A percentile compares a stretch with the other conserved stretches of the same genome.
Evolutionary conservation across 495 filamentous ascomycete genomes (phyloP).

Genomic region (Aspergillus kassunensis): DNA sequence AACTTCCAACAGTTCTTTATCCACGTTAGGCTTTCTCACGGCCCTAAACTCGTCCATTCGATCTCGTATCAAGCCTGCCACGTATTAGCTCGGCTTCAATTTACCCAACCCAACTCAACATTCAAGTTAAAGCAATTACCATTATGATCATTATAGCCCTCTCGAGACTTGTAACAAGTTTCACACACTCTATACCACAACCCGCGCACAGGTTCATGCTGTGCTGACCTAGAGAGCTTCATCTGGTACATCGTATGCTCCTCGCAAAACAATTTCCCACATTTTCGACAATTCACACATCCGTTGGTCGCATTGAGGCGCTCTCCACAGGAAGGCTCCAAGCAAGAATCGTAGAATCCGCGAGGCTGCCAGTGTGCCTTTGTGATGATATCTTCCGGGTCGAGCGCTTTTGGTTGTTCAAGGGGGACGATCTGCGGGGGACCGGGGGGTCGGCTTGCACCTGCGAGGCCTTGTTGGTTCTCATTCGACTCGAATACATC

Average conservation of each 20-base stretch:
- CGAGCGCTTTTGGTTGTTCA: conserved; percentile 41
- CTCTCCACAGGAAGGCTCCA: conserved; percentile 81
- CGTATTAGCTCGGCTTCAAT: conserved; percentile 16
- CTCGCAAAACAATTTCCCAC: conserved; percentile 91
- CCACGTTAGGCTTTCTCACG: conserved; percentile 70
- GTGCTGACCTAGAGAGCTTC: conserved; percentile 86
- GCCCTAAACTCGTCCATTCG: conserved; percentile 65
- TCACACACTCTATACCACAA: conserved; percentile 95
- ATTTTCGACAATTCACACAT: conserved; percentile 86
- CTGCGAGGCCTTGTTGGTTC: conserved; percentile 32
- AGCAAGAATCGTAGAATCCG: conserved; percentile 69
- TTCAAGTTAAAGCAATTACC: conserved; percentile 36
- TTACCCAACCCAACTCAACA: background rate
- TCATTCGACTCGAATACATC: conserved; percentile 98
- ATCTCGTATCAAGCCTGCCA: conserved; percentile 55
- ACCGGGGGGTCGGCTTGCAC: conserved; percentile 29
- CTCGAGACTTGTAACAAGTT: conserved; percentile 94
- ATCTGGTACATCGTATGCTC: conserved; percentile 99
- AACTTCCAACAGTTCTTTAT: conserved; percentile 78
- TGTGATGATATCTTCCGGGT: conserved; percentile 86
- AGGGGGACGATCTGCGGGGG: conserved; percentile 27
- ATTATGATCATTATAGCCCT: conserved; percentile 89
- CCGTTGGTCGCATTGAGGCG: conserved; percentile 74
- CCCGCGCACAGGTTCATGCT: conserved; percentile 87
- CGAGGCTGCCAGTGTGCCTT: conserved; percentile 83